Base-by-base conservation (phyloP, 2,329 filamentous ascomycete genomes). In the Aciculosporium take region DNA sequence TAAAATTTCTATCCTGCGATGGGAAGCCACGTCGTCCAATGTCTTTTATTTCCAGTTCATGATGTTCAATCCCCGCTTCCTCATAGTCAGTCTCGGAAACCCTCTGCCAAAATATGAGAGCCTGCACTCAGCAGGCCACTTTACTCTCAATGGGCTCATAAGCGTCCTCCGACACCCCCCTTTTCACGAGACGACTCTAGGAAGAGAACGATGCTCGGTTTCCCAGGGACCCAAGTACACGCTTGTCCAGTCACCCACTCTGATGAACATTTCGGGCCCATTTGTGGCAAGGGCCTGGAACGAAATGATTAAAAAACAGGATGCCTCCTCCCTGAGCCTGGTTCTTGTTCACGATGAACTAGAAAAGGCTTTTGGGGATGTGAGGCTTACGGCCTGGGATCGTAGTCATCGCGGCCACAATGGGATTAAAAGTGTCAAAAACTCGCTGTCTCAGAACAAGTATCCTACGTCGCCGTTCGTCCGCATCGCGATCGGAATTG, bases 331-430 rank as follows among this genome's bases (percentile, higher is more conserved):
- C 40, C 55, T 65, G 12, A 64, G 64, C 17, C 60, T 98, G 13
- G 76, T 96, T 0, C 65, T 96, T 10, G 66, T 96, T 17, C 87
- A 96, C 58, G 89, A 96, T 57, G 89, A 96, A 57, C 63, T 96
- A 27, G 88, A 95, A 53, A 69, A 74, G 32, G 65, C 71, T 3
- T 55, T 87, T 2, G 87, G 87, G 0, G 69, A 71, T 28, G 70
- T 94, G 12, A 74, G 67, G 37, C 66, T 84, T 5, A 72, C 72
- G 42, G 67, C 69, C 20, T 85, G 81, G 56, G 67, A 69, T 2
- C 60, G 69, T 41, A 85, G 81, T 53, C 67, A 76, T 29, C 70
- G 73, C 8, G 84, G 84, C 0, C 84, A 89, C 59, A 85, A 86
- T 51, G 84, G 84, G 1, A 57, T 89, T 51, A 82, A 78, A 57